Percentiles rank a stretch among this genome's conserved stretches.
These are phyloP conservation scores for Candida broadrunensis DNA, from an alignment of 805 yeast species.

Conservation along the genomic window DNA sequence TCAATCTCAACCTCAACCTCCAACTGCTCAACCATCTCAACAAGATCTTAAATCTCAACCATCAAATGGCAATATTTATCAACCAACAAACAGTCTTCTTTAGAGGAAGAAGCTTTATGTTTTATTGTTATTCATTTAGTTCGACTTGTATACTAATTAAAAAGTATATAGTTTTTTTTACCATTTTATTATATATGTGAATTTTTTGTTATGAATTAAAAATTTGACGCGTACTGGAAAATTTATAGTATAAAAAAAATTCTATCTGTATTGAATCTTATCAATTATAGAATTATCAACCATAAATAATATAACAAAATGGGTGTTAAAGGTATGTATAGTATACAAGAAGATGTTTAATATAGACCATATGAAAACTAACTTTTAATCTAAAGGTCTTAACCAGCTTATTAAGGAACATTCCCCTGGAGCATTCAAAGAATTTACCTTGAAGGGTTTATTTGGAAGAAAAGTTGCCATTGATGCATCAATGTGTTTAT, in stretches of 20 bases:
- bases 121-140: too few species aligned
- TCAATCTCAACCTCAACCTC: background rate
- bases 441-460: slow-evolving; percentile 77
- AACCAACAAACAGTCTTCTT: background rate
- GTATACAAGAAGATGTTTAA: too few species aligned
- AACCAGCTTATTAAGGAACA: slow-evolving; percentile 85
- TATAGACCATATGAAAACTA: background rate
- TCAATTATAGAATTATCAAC: too few species aligned
- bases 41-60: slow-evolving; percentile 1
- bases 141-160: too few species aligned
- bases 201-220: too few species aligned
- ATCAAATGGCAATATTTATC: background rate
- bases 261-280: too few species aligned
- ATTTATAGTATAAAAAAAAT: too few species aligned
- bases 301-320: slow-evolving; percentile 15
- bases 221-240: too few species aligned
- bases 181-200: too few species aligned
- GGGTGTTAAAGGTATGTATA: slow-evolving; percentile 50
- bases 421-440: slow-evolving; percentile 78
- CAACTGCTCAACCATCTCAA: slow-evolving; percentile 2
- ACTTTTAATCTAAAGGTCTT: too few species aligned
- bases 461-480: slow-evolving; percentile 98
- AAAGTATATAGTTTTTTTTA: too few species aligned
- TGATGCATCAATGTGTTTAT: slow-evolving; percentile 94
- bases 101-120: background rate